Evolutionary conservation across 495 filamentous ascomycete species (phyloP), one percentile per base, ranked within the genome.

Genomic region (Penicillium psychrofluorescens): DNA sequence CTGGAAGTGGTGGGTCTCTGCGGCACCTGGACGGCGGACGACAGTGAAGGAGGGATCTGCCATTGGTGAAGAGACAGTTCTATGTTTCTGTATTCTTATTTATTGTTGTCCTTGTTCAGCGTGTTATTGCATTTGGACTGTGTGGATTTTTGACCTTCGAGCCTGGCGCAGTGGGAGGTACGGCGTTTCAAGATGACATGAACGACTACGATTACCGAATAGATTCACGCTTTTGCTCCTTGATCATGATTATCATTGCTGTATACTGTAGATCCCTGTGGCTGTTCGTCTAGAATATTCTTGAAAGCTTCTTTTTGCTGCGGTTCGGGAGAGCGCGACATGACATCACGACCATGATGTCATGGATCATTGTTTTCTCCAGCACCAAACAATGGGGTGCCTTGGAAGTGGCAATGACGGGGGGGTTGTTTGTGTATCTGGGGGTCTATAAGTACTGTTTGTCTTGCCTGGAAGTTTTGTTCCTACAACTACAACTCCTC

Each of bases 11-110:
- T 85, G 11, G 90, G 90, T 6, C 68, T 95, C 43, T 88, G 88
- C 4, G 89, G 88, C 2, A 85, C 80, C 2, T 96, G 90, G 90
- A 79, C 76, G 2, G 81, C 90, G 43, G 85, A 89, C 54, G 88
- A 94, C 38, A 86, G 81, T 33, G 88, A 86, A 31, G 84, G 84
- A 15, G 84, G 84, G 0, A 73, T 88, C 32, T 88, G 84, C 50
- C 78, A 84, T 59, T 80, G 73, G 72, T 78, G 51, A 64, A 22
- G 4, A 22, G 22, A 22, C 22, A 22, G 22, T 0, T 22, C 2
- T 22, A 6, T 22, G 2, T 15, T 28, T 7, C 12, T 41, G n/a
- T 11, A 8, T 44, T 29, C 16, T 37, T 29, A 22, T 42, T 31
- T n/a, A n/a, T n/a, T n/a, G n/a, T n/a, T n/a, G n/a, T n/a, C n/a